Percentiles rank a stretch among this genome's conserved stretches.
phyloP scores from a whole-genome alignment of 768 basidiomycete genomes.

The Calocybe cyanea region DNA sequence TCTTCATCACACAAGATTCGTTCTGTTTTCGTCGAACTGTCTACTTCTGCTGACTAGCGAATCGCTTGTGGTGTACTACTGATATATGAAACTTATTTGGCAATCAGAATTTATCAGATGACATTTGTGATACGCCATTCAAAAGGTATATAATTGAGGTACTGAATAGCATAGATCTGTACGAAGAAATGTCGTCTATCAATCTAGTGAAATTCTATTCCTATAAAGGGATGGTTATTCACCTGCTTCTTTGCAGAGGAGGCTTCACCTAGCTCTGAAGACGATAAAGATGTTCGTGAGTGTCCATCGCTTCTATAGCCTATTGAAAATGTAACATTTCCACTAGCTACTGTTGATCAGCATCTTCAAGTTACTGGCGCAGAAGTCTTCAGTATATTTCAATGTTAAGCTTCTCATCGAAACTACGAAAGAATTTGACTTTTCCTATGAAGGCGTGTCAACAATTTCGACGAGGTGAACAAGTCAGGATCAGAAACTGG shows the following conservation, averaged over 20 bases:
- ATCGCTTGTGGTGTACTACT: too few species aligned
- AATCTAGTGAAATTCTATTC: too few species aligned
- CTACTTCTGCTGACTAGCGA: too few species aligned
- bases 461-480: conserved; percentile 62
- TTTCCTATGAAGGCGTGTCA: conserved; percentile 36
- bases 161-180: too few species aligned
- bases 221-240: too few species aligned
- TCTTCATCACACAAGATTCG: too few species aligned
- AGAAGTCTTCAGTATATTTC: conserved; percentile 59
- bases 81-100: too few species aligned
- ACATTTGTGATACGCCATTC: too few species aligned
- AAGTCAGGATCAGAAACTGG: conserved; percentile 39
- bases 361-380: conserved; percentile 66
- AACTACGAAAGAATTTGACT: conserved; percentile 1
- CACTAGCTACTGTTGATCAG: conserved; percentile 60
- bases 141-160: too few species aligned
- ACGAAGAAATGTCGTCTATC: too few species aligned
- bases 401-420: conserved; percentile 38
- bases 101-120: too few species aligned
- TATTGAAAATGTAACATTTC: background rate
- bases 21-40: too few species aligned
- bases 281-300: conserved; percentile 65
- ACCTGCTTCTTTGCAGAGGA: conserved; percentile 22
- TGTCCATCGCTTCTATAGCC: conserved; percentile 16
- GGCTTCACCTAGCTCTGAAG: conserved; percentile 49